Base-by-base conservation (phyloP, 495 filamentous ascomycete genomes). In the Podospora comata region DNA sequence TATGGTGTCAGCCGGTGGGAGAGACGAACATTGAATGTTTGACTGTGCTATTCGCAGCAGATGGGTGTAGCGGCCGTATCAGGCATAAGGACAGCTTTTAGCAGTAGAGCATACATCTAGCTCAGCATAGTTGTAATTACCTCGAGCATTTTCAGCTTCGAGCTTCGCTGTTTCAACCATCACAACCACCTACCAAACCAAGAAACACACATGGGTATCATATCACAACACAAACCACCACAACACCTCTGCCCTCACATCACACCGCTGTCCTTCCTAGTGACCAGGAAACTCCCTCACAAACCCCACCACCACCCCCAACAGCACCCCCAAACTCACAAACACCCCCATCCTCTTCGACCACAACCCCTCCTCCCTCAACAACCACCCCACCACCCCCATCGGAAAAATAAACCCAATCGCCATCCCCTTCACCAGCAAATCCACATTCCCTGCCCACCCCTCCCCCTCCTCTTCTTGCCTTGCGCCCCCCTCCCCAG, bases 401-500 rank as follows among this genome's bases (percentile, higher is more conserved):
- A 98, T 76, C 30, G 95, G 94, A 89, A 93, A 99, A 75, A 99
- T 89, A 80, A 97, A 97, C 23, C 95, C 95, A 74, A 93, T 92
- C 28, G 95, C 79, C 73, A 91, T 92, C 1, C 94, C 95, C 81
- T 87, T 91, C 71, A 97, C 84, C 85, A 97, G 87, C n/a, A 81
- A 81, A 30, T 79, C 79, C 0, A 71, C 67, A 16, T 70, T 71
- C 2, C 75, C 80, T 9, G 68, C 72, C 4, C 72, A 70, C 7
- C 72, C 71, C 11, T 76, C 81, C 19, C 69, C 75, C 4, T 77
- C 82, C 4, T 73, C 83, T 26, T 75, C 64, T 74, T 73, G 57
- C 78, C 27, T 75, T 16, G 70, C 80, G 27, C 74, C 78, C 30
- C 79, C 79, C 48, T 56, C 70, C 23, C 13, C 70, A 60, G 13